A percentile compares a stretch with the other conserved stretches of the same genome.
Evolutionary conservation across 179 eudicot genomes (phyloP).

Genomic region (Beta lomatogona): DNA sequence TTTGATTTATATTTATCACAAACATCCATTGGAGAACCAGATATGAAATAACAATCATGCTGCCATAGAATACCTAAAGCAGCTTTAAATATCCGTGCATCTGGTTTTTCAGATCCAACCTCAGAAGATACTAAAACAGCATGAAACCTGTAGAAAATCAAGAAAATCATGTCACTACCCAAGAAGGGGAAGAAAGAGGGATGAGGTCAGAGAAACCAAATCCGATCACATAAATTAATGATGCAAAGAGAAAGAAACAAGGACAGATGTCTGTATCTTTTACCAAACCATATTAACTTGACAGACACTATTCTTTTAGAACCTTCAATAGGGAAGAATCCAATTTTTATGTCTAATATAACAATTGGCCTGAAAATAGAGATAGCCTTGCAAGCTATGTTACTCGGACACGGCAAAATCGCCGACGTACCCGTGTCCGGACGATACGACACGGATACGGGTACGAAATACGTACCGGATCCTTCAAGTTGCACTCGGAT

Average conservation of each 20-base stretch:
- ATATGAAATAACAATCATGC: neutral
- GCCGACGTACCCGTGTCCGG: too few relatives aligned
- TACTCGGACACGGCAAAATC: too few relatives aligned
- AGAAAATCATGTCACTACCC: neutral
- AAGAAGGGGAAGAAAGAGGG: neutral
- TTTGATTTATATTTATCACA: slow-evolving; percentile 1
- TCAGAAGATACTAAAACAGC: slow-evolving; percentile 90
- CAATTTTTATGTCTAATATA: neutral
- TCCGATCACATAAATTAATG: neutral
- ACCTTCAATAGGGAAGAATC: neutral
- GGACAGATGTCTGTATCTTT: neutral
- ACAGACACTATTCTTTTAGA: neutral
- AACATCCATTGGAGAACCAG: neutral
- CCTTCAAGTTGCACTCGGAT: too few relatives aligned
- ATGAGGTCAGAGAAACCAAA: neutral
- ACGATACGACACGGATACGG: too few relatives aligned
- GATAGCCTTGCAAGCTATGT: neutral
- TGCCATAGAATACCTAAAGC: slow-evolving; percentile 66
- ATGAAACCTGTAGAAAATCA: slow-evolving; percentile 66
- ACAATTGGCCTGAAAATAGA: neutral
- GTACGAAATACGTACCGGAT: too few relatives aligned
- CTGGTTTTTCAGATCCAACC: slow-evolving; percentile 94
- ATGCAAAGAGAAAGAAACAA: neutral
- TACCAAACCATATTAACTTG: neutral
- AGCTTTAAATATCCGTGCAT: slow-evolving; percentile 63